phyloP scores from a whole-genome alignment of 768 basidiomycete species.

The Naematelia aurantialba region DNA sequence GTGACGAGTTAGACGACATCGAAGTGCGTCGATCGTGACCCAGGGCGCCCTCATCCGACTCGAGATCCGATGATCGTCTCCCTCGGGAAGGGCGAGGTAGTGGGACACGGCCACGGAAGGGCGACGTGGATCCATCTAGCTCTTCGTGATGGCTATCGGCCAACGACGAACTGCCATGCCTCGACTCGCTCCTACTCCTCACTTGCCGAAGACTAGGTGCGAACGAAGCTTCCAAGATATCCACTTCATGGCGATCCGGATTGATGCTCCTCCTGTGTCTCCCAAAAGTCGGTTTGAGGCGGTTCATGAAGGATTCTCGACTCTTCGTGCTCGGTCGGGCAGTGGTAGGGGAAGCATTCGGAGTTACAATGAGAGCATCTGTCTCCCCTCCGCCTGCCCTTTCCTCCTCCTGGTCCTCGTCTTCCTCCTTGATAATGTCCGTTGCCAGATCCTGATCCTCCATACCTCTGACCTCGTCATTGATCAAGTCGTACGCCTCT shows the following conservation, averaged over 20 bases:
- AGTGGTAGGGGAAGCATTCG: not conserved
- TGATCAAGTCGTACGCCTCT: conserved; percentile 40
- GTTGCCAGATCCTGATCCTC: conserved; percentile 46
- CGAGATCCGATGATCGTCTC: conserved; percentile 21
- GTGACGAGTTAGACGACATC: conserved; percentile 40
- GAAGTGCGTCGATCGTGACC: conserved; percentile 29
- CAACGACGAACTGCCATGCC: conserved; percentile 1
- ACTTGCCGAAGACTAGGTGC: conserved; percentile 8
- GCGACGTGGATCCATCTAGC: not conserved
- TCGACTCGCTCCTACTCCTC: conserved; percentile 18
- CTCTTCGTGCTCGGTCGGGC: not conserved
- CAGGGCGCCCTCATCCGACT: conserved; percentile 16
- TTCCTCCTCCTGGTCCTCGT: conserved; percentile 39
- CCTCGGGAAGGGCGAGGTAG: not conserved
- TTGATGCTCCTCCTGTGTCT: conserved; percentile 7
- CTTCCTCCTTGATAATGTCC: conserved; percentile 46
- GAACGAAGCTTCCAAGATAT: conserved; percentile 43
- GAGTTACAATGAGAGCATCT: conserved; percentile 14
- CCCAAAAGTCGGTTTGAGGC: not conserved
- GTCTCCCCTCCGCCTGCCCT: conserved; percentile 13
- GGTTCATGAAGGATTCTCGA: not conserved
- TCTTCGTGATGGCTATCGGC: conserved; percentile 4
- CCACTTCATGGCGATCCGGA: conserved; percentile 38
- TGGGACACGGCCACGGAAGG: not conserved
- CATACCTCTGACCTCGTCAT: conserved; percentile 46